Evolutionary conservation across 106 monocot species (phyloP).

Genomic region (Dendrobium chrysotoxum): DNA sequence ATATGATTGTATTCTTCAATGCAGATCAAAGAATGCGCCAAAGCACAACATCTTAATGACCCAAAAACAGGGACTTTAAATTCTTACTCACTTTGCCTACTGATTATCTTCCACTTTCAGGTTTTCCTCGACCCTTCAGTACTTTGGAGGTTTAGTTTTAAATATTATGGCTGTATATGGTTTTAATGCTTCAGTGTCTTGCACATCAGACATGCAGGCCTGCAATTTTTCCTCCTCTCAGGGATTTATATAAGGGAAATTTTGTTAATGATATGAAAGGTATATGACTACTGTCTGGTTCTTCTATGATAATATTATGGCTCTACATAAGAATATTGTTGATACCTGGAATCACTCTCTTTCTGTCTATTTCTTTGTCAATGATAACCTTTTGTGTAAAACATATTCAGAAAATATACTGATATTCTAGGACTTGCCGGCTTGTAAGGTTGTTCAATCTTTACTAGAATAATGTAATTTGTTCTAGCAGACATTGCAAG

Average conservation of each 20-base stretch:
- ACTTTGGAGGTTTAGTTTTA: neutral
- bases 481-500: neutral
- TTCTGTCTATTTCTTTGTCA: neutral
- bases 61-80: conserved; percentile 77
- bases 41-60: conserved; percentile 73
- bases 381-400: neutral
- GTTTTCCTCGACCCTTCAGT: conserved; percentile 22
- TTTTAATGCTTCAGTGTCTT: neutral
- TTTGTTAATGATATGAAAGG: conserved; percentile 14
- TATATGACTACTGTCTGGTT: neutral
- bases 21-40: conserved; percentile 93
- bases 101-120: conserved; percentile 93
- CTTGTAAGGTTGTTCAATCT: neutral
- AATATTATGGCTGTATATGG: neutral
- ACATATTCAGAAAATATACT: neutral
- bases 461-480: neutral
- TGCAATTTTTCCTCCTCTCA: conserved; percentile 75
- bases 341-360: neutral
- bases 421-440: neutral
- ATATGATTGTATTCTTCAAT: conserved; percentile 1
- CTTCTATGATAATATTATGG: neutral
- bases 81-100: conserved; percentile 82
- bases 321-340: neutral
- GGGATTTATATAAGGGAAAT: conserved; percentile 47
- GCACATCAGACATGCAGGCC: conserved; percentile 54